Evolutionary conservation across 768 basidiomycete species (phyloP).

Genomic region (Lentinula edodes): DNA sequence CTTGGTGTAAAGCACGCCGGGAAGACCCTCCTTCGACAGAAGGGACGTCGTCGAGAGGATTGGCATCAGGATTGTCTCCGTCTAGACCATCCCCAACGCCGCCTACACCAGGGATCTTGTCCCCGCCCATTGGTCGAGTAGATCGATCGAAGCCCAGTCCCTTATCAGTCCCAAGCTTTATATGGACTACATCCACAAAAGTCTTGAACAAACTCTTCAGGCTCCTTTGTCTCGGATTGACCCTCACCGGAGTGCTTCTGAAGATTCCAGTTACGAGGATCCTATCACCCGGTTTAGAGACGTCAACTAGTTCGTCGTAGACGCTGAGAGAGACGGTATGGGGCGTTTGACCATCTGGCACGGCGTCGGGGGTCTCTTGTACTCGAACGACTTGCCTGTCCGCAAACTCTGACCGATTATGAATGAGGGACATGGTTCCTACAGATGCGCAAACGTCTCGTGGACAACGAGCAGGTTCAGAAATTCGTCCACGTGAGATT

Average conservation of each 20-base stretch:
- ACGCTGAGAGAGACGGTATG: constrained; percentile 95
- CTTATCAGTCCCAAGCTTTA: constrained; percentile 63
- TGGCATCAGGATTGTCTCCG: constrained; percentile 18
- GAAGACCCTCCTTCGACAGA: constrained; percentile 39
- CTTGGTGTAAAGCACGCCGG: constrained; percentile 71
- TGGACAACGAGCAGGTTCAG: constrained; percentile 87
- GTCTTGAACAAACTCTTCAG: constrained; percentile 98
- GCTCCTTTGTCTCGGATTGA: constrained; percentile 86
- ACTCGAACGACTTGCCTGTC: constrained; percentile 93
- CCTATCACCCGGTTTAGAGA: constrained; percentile 94
- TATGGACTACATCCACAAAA: constrained; percentile 91
- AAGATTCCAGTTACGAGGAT: constrained; percentile 90
- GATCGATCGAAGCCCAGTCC: constrained; percentile 73
- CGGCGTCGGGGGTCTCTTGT: constrained; percentile 96
- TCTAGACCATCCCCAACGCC: constrained; percentile 54
- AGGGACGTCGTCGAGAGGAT: constrained; percentile 47
- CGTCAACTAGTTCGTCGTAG: constrained; percentile 97
- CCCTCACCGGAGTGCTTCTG: constrained; percentile 90
- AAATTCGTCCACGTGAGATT: constrained; percentile 96
- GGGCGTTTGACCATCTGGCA: constrained; percentile 97
- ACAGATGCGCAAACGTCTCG: constrained; percentile 86
- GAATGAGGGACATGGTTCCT: constrained; percentile 91
- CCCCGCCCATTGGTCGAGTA: constrained; percentile 67
- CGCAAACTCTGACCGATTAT: constrained; percentile 95
- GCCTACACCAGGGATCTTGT: constrained; percentile 64